Evolutionary conservation across 2,329 filamentous ascomycete species (phyloP), one percentile per base, ranked within the genome.

Genomic region (Bipolaris victoriae): DNA sequence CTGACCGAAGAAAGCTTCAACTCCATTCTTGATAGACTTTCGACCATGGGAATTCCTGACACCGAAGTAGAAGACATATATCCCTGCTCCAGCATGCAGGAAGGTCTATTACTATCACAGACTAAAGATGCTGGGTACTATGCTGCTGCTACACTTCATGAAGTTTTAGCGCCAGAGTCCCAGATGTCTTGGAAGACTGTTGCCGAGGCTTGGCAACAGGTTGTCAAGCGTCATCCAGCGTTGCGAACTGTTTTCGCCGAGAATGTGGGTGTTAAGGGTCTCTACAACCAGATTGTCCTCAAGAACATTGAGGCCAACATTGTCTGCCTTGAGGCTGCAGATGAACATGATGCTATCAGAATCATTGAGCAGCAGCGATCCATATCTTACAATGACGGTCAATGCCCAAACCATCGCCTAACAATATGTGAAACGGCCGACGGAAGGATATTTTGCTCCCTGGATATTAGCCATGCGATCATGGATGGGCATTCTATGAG

Each of bases 1-100:
- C 66, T 81, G 53, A 77, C 72, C 1, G 81, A 83, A 39, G 61
- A 75, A 0, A 70, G 70, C 7, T 72, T 84, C 37, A 62, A 78
- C n/a, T 57, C 62, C 0, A 73, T 83, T 60, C 56, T 76, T 0
- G 64, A 75, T 6, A 80, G 72, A 47, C 62, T 83, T 0, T 74
- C 77, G 2, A 64, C 61, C 2, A 57, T 79, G 52, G 76, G 77
- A 10, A 63, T 80, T 20, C 26, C 58, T 0, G 68, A 72, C 7
- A 70, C 72, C 22, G 58, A 78, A 3, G 62, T 81, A 3, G 80
- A 82, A 57, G 78, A 81, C 55, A 67, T 65, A 3, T 73, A 73
- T 52, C 72, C 70, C 9, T 70, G 70, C 44, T 73, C 70, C 22
- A 69, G 60, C 26, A 73, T 75, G 70, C 72, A 75, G 29, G 70